Conservation (phyloP, 2,329 filamentous ascomycete genomes). For the Rachicladosporium sp. region DNA sequence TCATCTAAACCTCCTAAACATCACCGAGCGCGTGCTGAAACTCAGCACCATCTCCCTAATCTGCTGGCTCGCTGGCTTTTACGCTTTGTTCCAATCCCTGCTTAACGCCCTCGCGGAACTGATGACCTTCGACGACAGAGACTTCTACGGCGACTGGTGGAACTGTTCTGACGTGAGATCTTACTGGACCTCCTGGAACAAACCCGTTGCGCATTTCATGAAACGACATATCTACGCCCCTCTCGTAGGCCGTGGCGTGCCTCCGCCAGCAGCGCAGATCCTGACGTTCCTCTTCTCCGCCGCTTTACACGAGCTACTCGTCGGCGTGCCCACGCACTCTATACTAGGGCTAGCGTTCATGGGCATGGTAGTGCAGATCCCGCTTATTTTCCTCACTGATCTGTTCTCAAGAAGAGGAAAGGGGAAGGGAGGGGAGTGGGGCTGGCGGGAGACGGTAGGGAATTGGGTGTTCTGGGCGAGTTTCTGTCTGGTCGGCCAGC, state of each 20-base stretch:
- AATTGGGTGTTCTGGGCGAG: slow-evolving; percentile 95
- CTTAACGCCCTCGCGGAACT: slow-evolving; percentile 87
- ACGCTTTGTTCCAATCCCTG: slow-evolving; percentile 85
- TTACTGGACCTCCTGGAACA: slow-evolving; percentile 97
- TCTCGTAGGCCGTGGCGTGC: slow-evolving; percentile 73
- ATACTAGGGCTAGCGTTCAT: slow-evolving; percentile 70
- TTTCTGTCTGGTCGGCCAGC: slow-evolving; percentile 91
- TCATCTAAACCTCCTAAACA: slow-evolving; percentile 64
- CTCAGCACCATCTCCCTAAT: slow-evolving; percentile 88
- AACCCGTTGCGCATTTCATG: slow-evolving; percentile 94
- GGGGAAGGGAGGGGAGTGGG: slow-evolving; percentile 58
- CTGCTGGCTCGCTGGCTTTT: slow-evolving; percentile 96
- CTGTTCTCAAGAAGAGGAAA: slow-evolving; percentile 35
- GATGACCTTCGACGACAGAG: slow-evolving; percentile 77
- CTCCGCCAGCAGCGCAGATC: slow-evolving; percentile 55
- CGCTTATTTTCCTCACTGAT: slow-evolving; percentile 70
- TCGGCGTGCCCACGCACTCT: slow-evolving; percentile 79
- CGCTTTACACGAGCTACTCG: slow-evolving; percentile 78
- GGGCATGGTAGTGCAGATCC: slow-evolving; percentile 89
- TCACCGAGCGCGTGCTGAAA: slow-evolving; percentile 84
- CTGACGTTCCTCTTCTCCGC: slow-evolving; percentile 83
- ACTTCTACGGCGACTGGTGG: slow-evolving; percentile 98
- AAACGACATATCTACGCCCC: slow-evolving; percentile 86
- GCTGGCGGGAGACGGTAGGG: slow-evolving; percentile 66
- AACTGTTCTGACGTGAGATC: slow-evolving; percentile 73